Evolutionary conservation across 2,329 filamentous ascomycete species (phyloP), one percentile per base, ranked within the genome.

Genomic region (Aspergillus jensenii): DNA sequence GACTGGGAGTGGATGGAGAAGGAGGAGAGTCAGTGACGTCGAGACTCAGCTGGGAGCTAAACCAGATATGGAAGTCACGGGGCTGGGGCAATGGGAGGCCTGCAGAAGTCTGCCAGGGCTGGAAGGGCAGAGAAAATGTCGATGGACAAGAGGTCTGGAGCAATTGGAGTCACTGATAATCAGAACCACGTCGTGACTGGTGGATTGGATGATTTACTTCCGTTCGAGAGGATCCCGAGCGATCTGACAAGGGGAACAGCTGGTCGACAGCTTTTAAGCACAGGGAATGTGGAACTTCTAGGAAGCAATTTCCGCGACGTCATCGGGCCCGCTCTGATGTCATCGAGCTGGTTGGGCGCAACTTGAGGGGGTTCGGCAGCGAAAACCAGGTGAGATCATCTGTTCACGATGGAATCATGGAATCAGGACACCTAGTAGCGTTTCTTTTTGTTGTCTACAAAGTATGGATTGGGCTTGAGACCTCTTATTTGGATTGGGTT

Each of bases 1-100:
- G 27, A 35, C 17, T 27, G n/a, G 17, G 44, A 19, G 15, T 8
- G 12, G n/a, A 33, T 33, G 39, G 31, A 56, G 33, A 47, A 39
- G 33, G 43, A 54, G 48, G 43, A 54, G 48, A 41, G 58, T 55
- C 55, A 58, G 65, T 67, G 65, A 67, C 65, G 65, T 67, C 64
- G 64, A 64, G 60, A 62, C 61, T 60, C 47, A 27, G 25, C 35
- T 15, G 19, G 54, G 31, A 51, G 40, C 40, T 46, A 50, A 40
- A 51, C 64, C 65, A 48, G 37, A 64, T 63, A 54, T 39, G 60
- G 64, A 35, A 19, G 49, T 27, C 56, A 45, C 52, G 52, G 45
- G 41, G 19, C 44, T 49, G 33, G 48, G 45, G 45, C 55, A 58
- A 55, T 21, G 19, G 37, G 7, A 17, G 6, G 19, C 11, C 14